Evolutionary conservation across 495 filamentous ascomycete genomes (phyloP), one percentile per base, ranked within the genome.

Genomic region (Oidiodendron maius): DNA sequence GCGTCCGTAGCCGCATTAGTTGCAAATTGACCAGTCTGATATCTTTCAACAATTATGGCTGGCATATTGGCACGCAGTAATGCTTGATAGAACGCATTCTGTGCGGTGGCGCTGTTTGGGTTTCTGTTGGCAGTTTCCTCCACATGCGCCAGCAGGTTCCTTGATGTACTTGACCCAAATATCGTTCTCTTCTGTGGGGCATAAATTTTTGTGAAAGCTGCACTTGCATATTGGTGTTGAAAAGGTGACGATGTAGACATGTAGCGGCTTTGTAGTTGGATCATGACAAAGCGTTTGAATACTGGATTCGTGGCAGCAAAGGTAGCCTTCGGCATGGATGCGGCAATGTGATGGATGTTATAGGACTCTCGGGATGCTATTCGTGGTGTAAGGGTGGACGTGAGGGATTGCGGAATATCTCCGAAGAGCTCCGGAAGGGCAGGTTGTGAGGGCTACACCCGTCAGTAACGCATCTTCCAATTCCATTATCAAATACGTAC

Each of bases 81-180:
- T 26, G 88, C 83, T 58, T 89, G 81, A 64, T 98, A 98, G 63
- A 98, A 96, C 17, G 87, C 82, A 66, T 89, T 90, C 65, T 98
- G 93, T 13, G 88, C 83, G 21, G 81, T 84, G 12, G 89, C 79
- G 65, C 85, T 96, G 53, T 74, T 80, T 2, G 93, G 87, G 56
- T 95, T 91, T 68, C 87, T 86, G 64, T 96, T 97, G 28, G 93
- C 94, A 20, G 84, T 81, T 61, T 87, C 84, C 67, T 98, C 93
- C 56, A 72, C 64, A 56, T 67, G 68, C 20, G 71, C 75, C 25
- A 80, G 66, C 13, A 74, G 57, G 48, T 68, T 71, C 40, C 69
- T 64, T 32, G 76, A 68, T 32, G 71, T 57, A 34, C 30, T 40
- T 9, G 37, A 30, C 6, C 48, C 50, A 18, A 58, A 53, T 10